Evolutionary conservation across 2,329 filamentous ascomycete genomes (phyloP).

Genomic region (Chrysoporthe cubensis): DNA sequence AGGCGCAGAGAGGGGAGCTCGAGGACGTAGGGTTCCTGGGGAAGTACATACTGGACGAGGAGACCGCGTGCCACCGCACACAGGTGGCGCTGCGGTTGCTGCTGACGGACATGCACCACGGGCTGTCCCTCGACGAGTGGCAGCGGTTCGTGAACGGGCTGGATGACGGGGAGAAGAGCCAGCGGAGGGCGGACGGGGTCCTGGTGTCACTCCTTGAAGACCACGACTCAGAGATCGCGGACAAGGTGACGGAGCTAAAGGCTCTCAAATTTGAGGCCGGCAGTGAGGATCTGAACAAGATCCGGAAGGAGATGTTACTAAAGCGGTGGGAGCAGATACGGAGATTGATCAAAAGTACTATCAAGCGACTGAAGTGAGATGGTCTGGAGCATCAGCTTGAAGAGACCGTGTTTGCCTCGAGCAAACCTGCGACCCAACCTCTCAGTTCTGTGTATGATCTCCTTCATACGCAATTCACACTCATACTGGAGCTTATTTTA

Average conservation of each 20-base stretch:
- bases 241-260: constrained; percentile 37
- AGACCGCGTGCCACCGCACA: constrained; percentile 58
- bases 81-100: constrained; percentile 55
- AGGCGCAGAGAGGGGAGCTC: constrained; percentile 43
- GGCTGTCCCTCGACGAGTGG: constrained; percentile 46
- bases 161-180: constrained; percentile 51
- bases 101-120: constrained; percentile 15
- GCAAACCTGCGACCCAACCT: not conserved
- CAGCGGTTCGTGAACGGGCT: constrained; percentile 49
- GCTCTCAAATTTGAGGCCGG: constrained; percentile 31
- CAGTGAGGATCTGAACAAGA: constrained; percentile 29
- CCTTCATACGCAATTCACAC: too few species aligned
- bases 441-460: not conserved
- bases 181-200: constrained; percentile 43
- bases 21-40: constrained; percentile 54
- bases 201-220: constrained; percentile 44
- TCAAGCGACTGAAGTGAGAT: constrained; percentile 36
- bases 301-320: constrained; percentile 44
- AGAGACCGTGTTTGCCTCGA: not conserved
- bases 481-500: too few species aligned
- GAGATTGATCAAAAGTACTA: constrained; percentile 42
- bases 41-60: constrained; percentile 54
- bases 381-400: not conserved
- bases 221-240: constrained; percentile 41
- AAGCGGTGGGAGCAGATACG: constrained; percentile 50